Evolutionary conservation across 306 rosid species (phyloP), one percentile per base, ranked within the genome.

Genomic region (Dicorynia guianensis): DNA sequence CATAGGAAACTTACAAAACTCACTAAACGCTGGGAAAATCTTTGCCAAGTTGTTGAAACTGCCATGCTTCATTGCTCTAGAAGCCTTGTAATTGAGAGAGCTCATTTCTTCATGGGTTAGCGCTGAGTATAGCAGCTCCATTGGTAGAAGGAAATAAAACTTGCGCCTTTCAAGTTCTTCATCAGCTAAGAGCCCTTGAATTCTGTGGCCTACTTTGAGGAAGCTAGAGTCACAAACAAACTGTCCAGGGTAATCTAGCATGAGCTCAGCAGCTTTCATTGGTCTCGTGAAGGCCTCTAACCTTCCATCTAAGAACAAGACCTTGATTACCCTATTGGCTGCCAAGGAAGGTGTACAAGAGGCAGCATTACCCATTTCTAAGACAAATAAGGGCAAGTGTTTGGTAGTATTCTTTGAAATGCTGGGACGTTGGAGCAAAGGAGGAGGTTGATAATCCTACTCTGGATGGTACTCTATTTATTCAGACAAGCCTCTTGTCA

Each of bases 101-200:
- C 79, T 76, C 87, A 91, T 83, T 67, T 94, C 98, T 72, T 94
- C 97, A 53, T 67, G 83, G 1, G 98, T 94, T 6, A 94, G 87
- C 18, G 88, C 96, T 0, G 97, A 94, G 85, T 91, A 94, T 3
- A 94, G 89, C 18, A 88, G 81, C 4, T 94, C 97, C 94, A 94
- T 87, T 2, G 97, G 97, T 48, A 94, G 94, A 64, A 94, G 96
- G 38, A 91, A 84, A 69, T 94, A 94, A 52, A 91, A 79, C 15
- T 67, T 87, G 18, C 86, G 76, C 43, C 79, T 72, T 67, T 88
- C 83, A 1, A 94, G 93, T 44, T 81, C 80, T 47, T 87, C 89
- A 25, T 91, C 93, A 5, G 97, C 90, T 12, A 84, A 14, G 1
- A 94, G 93, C 38, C 97, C 97, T 20, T 82, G 93, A 78, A 94